Evolutionary conservation across 768 basidiomycete genomes (phyloP).

Genomic region (Nevesoporus exiguus): DNA sequence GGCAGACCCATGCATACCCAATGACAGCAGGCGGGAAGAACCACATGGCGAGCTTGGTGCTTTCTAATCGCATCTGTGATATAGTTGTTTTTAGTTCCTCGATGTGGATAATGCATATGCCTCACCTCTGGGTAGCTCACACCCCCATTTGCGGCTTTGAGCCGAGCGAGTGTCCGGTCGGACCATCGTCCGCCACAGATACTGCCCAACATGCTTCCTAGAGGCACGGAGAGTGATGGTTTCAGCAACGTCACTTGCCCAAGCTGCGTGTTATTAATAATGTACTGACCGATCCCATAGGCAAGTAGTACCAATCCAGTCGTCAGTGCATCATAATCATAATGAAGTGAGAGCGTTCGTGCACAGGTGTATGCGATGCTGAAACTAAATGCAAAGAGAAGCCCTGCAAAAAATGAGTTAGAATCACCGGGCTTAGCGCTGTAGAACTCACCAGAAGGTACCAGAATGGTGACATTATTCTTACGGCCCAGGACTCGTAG

Average conservation of each 20-base stretch:
- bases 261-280: neutral
- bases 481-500: constrained; percentile 51
- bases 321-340: constrained; percentile 65
- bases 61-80: constrained; percentile 68
- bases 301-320: constrained; percentile 77
- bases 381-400: constrained; percentile 70
- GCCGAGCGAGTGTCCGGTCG: constrained; percentile 44
- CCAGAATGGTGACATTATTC: constrained; percentile 66
- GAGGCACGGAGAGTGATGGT: neutral
- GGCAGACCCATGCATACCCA: constrained; percentile 75
- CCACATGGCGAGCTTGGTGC: constrained; percentile 55
- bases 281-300: constrained; percentile 59
- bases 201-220: constrained; percentile 51
- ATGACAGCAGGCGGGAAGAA: constrained; percentile 54
- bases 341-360: constrained; percentile 61
- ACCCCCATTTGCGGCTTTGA: constrained; percentile 49
- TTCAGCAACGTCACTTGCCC: neutral
- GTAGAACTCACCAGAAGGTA: constrained; percentile 27
- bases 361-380: constrained; percentile 72
- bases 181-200: constrained; percentile 61
- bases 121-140: constrained; percentile 62
- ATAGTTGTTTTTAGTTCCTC: neutral
- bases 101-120: neutral
- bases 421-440: neutral
- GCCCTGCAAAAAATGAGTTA: constrained; percentile 37